A percentile compares a stretch with the other conserved stretches of the same genome.
Conservation (phyloP, 495 filamentous ascomycete species). For the Entonaema liquescens region DNA sequence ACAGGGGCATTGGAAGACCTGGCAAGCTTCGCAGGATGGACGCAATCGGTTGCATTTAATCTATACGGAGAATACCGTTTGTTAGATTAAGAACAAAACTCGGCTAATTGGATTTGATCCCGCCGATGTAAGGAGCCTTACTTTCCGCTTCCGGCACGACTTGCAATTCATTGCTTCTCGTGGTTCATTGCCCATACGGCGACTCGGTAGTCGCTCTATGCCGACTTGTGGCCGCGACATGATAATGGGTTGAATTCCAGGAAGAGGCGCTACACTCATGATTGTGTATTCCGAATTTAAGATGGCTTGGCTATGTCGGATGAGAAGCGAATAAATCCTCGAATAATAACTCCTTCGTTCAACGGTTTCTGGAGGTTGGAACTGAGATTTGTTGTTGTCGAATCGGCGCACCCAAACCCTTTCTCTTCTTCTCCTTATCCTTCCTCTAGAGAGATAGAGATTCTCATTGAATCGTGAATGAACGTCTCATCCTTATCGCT, state of each 20-base stretch:
- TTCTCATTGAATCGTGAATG: constrained; percentile 3
- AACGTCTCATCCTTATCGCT: constrained; percentile 18
- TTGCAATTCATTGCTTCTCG: constrained; percentile 95
- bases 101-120: constrained; percentile 13
- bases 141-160: constrained; percentile 88
- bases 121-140: constrained; percentile 45
- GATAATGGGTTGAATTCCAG: constrained; percentile 49
- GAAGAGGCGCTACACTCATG: constrained; percentile 45
- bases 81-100: constrained; percentile 32
- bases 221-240: constrained; percentile 83
- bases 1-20: constrained; percentile 87
- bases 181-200: constrained; percentile 76
- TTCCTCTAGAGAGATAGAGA: constrained; percentile 29
- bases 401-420: background rate
- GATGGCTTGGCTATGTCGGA: constrained; percentile 7
- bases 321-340: background rate
- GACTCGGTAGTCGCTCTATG: constrained; percentile 81
- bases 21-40: constrained; percentile 86
- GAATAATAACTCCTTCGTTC: background rate
- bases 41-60: constrained; percentile 90
- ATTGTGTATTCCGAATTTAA: constrained; percentile 40
- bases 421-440: background rate
- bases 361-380: constrained; percentile 6
- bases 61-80: constrained; percentile 51
- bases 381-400: background rate